These are phyloP conservation scores for Osmozyma mogii DNA, from an alignment of 805 yeast genomes.

Conservation along the genomic window DNA sequence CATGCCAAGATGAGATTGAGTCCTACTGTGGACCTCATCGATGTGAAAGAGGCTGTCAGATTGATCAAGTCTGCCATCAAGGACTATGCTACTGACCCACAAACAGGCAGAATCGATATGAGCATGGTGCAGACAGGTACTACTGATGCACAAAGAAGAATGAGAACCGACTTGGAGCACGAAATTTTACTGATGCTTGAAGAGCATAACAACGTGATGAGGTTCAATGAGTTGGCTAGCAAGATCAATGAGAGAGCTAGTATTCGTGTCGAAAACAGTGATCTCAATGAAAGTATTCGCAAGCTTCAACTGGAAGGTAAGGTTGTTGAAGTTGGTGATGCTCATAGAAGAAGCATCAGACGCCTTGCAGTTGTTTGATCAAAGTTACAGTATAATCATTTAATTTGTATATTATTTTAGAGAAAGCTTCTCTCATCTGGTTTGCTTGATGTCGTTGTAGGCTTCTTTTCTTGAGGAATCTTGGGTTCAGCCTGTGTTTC, in stretches of 20 bases:
- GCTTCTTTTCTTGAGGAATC: too few species aligned
- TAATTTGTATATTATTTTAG: constrained; percentile 1
- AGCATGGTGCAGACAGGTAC: constrained; percentile 95
- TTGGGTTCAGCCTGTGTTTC: too few species aligned
- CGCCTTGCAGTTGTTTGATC: constrained; percentile 14
- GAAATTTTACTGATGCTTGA: constrained; percentile 51
- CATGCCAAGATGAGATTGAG: constrained; percentile 94
- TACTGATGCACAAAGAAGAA: constrained; percentile 73
- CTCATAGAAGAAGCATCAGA: constrained; percentile 53
- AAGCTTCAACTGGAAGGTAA: constrained; percentile 66
- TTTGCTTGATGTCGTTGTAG: too few species aligned
- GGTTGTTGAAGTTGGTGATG: constrained; percentile 63
- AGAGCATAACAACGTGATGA: constrained; percentile 39
- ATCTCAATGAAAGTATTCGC: constrained; percentile 59
- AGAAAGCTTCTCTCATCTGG: too few species aligned
- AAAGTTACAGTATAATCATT: too few species aligned
- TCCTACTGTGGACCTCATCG: constrained; percentile 59
- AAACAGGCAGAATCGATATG: constrained; percentile 96
- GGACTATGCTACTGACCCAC: constrained; percentile 97
- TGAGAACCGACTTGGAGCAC: constrained; percentile 64
- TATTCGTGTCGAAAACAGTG: constrained; percentile 60
- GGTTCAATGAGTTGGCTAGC: constrained; percentile 51
- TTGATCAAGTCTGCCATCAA: constrained; percentile 89
- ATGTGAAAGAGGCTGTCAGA: constrained; percentile 90
- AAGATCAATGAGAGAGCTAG: constrained; percentile 60